Evolutionary conservation across 2,329 filamentous ascomycete species (phyloP).

Genomic region (Helotiales sp.): DNA sequence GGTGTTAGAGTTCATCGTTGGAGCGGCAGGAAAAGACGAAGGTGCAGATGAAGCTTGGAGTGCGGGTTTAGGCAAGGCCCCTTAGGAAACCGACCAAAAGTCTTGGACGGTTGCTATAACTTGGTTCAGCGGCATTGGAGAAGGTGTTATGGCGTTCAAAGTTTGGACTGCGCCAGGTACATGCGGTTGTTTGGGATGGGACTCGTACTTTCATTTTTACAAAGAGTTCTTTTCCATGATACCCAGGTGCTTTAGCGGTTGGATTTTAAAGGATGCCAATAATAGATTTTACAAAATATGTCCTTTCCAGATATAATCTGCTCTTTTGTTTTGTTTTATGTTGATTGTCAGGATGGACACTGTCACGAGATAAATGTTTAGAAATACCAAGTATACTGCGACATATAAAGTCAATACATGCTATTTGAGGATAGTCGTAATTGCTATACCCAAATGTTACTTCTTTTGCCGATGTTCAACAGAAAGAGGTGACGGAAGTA

Average conservation of each 20-base stretch:
- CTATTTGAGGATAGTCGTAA: too few relatives aligned
- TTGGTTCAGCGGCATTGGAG: constrained; percentile 16
- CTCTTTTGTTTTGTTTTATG: not conserved
- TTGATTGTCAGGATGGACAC: not conserved
- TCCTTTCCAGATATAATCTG: not conserved
- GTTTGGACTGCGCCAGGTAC: constrained; percentile 1
- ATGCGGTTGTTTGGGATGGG: not conserved
- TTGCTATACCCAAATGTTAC: too few relatives aligned
- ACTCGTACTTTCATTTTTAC: not conserved
- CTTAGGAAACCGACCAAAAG: too few relatives aligned
- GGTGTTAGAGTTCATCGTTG: constrained; percentile 42
- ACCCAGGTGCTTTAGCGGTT: not conserved
- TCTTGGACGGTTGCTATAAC: constrained; percentile 2
- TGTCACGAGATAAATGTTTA: not conserved
- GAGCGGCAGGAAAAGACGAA: constrained; percentile 41
- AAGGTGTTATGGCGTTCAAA: constrained; percentile 8
- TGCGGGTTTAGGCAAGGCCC: constrained; percentile 25
- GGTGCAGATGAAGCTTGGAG: constrained; percentile 39
- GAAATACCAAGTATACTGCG: too few relatives aligned
- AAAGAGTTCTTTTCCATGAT: constrained; percentile 6
- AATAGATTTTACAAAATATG: not conserved
- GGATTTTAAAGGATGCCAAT: not conserved
- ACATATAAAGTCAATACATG: too few relatives aligned
- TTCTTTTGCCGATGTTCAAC: too few relatives aligned
- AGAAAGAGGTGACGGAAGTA: too few relatives aligned